These are phyloP conservation scores for Ocimum tenuiflorum DNA, from an alignment of 257 asterid genomes.

Conservation along the genomic window DNA sequence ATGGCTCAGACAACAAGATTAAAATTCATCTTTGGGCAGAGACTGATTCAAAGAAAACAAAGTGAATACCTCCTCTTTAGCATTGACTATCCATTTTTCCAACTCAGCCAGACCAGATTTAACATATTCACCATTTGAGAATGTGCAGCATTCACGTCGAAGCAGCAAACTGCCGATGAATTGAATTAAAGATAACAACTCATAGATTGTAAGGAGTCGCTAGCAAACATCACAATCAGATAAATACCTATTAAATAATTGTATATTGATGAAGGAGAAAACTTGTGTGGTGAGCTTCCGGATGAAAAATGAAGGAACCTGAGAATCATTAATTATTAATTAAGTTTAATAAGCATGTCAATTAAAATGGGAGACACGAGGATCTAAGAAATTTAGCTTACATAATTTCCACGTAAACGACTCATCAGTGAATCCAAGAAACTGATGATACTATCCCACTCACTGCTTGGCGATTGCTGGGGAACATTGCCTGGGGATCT, in stretches of 20 bases:
- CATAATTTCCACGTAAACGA: slow-evolving; percentile 69
- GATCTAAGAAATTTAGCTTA: slow-evolving; percentile 22
- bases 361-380: neutral
- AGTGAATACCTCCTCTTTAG: slow-evolving; percentile 71
- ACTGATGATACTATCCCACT: slow-evolving; percentile 89
- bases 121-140: slow-evolving; percentile 95
- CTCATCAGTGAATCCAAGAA: slow-evolving; percentile 86
- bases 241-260: slow-evolving; percentile 81
- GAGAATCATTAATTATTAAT: slow-evolving; percentile 24
- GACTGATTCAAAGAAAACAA: slow-evolving; percentile 8
- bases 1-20: slow-evolving; percentile 17
- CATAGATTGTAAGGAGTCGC: neutral
- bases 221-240: slow-evolving; percentile 1
- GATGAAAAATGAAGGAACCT: slow-evolving; percentile 98
- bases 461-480: slow-evolving; percentile 69
- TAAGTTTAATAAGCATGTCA: slow-evolving; percentile 1
- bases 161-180: slow-evolving; percentile 63
- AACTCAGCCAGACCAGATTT: slow-evolving; percentile 96
- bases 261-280: slow-evolving; percentile 91
- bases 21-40: slow-evolving; percentile 4
- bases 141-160: slow-evolving; percentile 98
- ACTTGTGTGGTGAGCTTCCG: slow-evolving; percentile 93
- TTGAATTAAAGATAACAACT: slow-evolving; percentile 5
- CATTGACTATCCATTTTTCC: slow-evolving; percentile 90
- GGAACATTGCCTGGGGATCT: slow-evolving; percentile 77